A percentile compares a stretch with the other conserved stretches of the same genome.
These are phyloP conservation scores for Lipomyces yamadae DNA, from an alignment of 805 yeast genomes.

Conservation along the genomic window DNA sequence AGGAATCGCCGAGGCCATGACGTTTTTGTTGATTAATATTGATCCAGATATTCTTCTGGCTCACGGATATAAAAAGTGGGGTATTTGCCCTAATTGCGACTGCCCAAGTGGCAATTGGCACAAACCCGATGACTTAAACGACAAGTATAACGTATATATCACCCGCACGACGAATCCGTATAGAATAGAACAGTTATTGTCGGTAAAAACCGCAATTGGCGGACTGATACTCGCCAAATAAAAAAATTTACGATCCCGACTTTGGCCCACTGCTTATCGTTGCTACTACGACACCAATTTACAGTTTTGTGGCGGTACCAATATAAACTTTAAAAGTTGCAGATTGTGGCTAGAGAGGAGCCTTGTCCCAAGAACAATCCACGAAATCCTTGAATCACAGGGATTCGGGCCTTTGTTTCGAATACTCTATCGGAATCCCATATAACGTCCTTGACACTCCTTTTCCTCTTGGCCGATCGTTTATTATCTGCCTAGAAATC, in stretches of 20 bases:
- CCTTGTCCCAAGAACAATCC: neutral
- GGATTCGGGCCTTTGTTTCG: neutral
- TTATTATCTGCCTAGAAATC: neutral
- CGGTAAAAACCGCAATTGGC: no score
- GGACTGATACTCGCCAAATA: no score
- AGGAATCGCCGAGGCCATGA: conserved; percentile 88
- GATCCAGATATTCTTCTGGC: neutral
- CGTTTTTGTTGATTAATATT: neutral
- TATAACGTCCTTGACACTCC: neutral
- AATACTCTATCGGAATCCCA: neutral
- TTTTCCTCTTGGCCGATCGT: neutral
- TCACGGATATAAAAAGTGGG: neutral
- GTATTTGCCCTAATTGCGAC: neutral
- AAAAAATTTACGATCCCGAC: neutral
- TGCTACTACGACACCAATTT: neutral
- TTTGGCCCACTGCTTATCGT: neutral
- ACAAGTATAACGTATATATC: no score
- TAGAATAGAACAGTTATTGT: no score
- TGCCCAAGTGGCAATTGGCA: no score
- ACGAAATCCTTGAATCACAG: neutral
- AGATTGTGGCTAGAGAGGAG: neutral
- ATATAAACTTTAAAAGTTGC: neutral
- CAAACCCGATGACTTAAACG: no score
- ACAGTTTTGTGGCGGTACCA: neutral
- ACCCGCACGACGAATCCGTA: no score